Conservation (phyloP, 2,329 filamentous ascomycete species). For the Drechslerella stenobrocha region DNA sequence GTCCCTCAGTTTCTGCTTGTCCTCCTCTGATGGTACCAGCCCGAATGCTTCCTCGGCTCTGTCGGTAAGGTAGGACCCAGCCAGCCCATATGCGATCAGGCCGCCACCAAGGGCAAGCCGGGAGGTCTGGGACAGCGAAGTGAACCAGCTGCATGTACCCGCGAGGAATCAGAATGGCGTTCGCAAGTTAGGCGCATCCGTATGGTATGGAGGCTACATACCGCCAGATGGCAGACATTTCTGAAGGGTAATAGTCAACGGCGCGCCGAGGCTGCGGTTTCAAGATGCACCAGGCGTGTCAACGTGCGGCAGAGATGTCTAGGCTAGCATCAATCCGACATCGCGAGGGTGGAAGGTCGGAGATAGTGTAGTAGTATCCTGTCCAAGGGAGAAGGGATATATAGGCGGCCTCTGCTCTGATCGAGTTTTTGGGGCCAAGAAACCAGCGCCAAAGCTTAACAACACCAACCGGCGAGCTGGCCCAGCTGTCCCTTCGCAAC, state of each 20-base stretch:
- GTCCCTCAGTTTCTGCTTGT: slow-evolving; percentile 68
- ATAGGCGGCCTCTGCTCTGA: background rate
- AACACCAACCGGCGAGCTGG: background rate
- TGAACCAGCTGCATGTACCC: slow-evolving; percentile 65
- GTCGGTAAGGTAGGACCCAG: slow-evolving; percentile 74
- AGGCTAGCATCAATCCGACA: background rate
- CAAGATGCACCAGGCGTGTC: background rate
- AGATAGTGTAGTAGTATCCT: too few relatives aligned
- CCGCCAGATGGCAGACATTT: slow-evolving; percentile 45
- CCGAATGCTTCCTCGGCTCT: slow-evolving; percentile 73
- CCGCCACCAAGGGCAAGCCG: slow-evolving; percentile 72
- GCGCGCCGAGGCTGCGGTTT: background rate
- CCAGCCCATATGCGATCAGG: slow-evolving; percentile 73
- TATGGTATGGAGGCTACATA: slow-evolving; percentile 14
- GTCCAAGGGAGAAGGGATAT: too few relatives aligned
- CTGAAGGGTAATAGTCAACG: background rate
- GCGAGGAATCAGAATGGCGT: background rate
- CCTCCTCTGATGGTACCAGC: slow-evolving; percentile 71
- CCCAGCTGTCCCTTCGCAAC: slow-evolving; percentile 1
- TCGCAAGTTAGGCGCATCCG: background rate
- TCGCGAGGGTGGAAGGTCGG: background rate
- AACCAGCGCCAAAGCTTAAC: slow-evolving; percentile 2
- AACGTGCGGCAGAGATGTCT: background rate
- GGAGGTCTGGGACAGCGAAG: slow-evolving; percentile 69
- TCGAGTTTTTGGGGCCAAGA: background rate